phyloP scores from a whole-genome alignment of 768 basidiomycete species.

The Trametes cubensis region DNA sequence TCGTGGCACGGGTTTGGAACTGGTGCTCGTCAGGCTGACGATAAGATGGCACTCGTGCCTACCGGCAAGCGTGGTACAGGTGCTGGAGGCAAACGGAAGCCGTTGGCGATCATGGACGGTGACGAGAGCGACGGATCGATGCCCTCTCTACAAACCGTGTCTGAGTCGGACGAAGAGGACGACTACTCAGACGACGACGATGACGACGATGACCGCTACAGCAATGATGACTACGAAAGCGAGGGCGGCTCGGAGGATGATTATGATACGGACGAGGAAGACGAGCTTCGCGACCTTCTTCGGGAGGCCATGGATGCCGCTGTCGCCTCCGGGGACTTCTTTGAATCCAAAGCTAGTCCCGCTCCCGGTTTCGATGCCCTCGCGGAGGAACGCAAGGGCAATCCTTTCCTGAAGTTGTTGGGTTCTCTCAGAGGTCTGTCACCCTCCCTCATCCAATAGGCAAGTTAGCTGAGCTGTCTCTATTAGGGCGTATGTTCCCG shows the following conservation, averaged over 20 bases:
- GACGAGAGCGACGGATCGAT: conserved; percentile 56
- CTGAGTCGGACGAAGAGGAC: conserved; percentile 60
- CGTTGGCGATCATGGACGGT: conserved; percentile 55
- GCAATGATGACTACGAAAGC: conserved; percentile 39
- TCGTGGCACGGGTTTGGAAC: conserved; percentile 58
- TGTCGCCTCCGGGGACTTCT: conserved; percentile 57
- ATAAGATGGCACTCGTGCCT: conserved; percentile 29
- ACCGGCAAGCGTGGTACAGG: conserved; percentile 26
- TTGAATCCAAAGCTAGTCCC: conserved; percentile 46
- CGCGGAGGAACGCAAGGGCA: conserved; percentile 59
- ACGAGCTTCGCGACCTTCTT: conserved; percentile 59
- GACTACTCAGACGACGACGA: conserved; percentile 45
- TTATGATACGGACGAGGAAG: conserved; percentile 72
- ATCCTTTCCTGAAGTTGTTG: conserved; percentile 78
- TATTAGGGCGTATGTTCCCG: conserved; percentile 65
- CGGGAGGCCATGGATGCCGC: conserved; percentile 76
- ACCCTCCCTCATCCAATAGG: neutral
- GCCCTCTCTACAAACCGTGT: conserved; percentile 69
- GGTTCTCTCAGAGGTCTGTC: conserved; percentile 69
- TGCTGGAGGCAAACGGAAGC: conserved; percentile 39
- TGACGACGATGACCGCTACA: conserved; percentile 42
- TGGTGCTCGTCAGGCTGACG: conserved; percentile 34
- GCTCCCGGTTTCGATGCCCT: conserved; percentile 43
- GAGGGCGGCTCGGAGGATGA: conserved; percentile 44
- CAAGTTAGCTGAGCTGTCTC: neutral